Evolutionary conservation across 108 stramenopile genomes (phyloP).

Genomic region (Mediolabrus comicus): DNA sequence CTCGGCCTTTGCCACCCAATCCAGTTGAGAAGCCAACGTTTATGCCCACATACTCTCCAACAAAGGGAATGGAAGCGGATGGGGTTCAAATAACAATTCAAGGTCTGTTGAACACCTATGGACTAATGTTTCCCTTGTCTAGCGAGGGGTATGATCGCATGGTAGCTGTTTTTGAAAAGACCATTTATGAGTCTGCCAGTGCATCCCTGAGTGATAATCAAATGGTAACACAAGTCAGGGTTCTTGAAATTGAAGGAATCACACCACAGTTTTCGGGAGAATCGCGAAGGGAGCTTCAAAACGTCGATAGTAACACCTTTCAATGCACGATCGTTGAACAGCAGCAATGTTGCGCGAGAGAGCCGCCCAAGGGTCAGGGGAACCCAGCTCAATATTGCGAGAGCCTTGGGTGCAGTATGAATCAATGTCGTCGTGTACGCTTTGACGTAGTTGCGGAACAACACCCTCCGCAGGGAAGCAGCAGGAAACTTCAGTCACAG

Average conservation of each 20-base stretch:
- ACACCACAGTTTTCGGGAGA: neutral
- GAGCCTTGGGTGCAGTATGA: neutral
- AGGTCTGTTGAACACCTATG: neutral
- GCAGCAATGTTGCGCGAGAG: neutral
- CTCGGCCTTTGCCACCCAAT: too few relatives aligned
- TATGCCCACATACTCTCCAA: neutral
- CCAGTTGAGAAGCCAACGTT: neutral
- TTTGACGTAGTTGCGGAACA: neutral
- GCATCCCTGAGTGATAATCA: neutral
- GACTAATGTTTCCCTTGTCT: neutral
- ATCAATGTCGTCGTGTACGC: neutral
- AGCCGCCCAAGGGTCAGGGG: neutral
- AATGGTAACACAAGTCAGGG: neutral
- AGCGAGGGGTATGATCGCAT: neutral
- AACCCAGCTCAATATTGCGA: neutral
- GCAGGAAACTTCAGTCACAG: neutral
- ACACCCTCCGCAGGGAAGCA: neutral
- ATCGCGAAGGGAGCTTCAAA: neutral
- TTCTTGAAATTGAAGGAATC: conserved; percentile 1
- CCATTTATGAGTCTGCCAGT: neutral
- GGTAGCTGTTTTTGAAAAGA: neutral
- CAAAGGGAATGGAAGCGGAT: neutral
- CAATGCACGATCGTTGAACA: neutral
- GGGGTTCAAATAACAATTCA: neutral
- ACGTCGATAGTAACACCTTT: neutral